Evolutionary conservation across 352 stramenopile species (phyloP).

Genomic region (Phytopythium mirpurense): DNA sequence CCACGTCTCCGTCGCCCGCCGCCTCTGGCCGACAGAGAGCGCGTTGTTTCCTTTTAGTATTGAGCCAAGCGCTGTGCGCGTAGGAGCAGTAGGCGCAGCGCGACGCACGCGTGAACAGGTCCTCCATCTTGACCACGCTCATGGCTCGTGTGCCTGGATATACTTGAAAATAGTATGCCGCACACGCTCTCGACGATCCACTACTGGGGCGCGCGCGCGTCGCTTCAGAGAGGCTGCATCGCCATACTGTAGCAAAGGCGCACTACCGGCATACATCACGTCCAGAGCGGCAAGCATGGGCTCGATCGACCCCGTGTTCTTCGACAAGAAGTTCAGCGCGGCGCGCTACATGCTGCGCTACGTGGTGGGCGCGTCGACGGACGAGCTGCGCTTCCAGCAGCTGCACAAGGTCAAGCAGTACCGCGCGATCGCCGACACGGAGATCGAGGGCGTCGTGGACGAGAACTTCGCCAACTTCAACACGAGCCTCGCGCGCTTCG

Average conservation of each 20-base stretch:
- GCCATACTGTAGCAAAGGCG: too few relatives aligned
- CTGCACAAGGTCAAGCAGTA: constrained; percentile 53
- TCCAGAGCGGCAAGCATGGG: constrained; percentile 47
- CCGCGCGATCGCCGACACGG: constrained; percentile 58
- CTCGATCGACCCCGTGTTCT: constrained; percentile 71
- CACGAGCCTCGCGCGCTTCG: constrained; percentile 76
- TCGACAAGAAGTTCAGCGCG: constrained; percentile 83
- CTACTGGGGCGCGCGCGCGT: constrained; percentile 17
- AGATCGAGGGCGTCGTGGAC: constrained; percentile 82
- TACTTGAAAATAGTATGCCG: too few relatives aligned
- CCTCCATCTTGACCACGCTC: constrained; percentile 54
- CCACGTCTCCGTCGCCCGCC: constrained; percentile 30
- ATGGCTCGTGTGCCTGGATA: constrained; percentile 10
- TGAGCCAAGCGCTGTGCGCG: neutral
- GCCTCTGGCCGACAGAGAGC: constrained; percentile 22
- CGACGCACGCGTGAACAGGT: constrained; percentile 48
- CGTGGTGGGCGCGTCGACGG: constrained; percentile 58
- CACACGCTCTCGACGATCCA: too few relatives aligned
- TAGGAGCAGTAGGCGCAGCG: neutral
- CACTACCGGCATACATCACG: too few relatives aligned
- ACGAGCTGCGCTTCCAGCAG: constrained; percentile 67
- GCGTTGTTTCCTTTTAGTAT: too few relatives aligned
- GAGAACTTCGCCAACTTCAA: constrained; percentile 85
- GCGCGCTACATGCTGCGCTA: constrained; percentile 76
- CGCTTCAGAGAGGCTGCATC: too few relatives aligned